Conservation (phyloP, 768 basidiomycete species). For the Rhizopogon roseolus region DNA sequence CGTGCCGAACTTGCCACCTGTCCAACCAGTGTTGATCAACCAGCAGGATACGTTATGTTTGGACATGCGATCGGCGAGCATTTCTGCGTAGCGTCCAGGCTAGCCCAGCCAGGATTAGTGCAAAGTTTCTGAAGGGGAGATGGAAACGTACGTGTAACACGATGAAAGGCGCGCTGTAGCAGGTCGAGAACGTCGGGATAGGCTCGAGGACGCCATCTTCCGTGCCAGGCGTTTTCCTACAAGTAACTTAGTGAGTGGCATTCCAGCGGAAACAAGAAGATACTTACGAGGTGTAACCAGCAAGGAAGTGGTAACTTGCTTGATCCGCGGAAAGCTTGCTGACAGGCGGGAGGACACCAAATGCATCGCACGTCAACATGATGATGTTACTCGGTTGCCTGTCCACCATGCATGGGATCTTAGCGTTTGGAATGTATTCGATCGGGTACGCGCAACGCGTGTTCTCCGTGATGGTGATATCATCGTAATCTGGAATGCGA, state of each 20-base stretch:
- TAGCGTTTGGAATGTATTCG: constrained; percentile 92
- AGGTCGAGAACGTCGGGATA: constrained; percentile 98
- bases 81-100: constrained; percentile 93
- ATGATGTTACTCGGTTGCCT: constrained; percentile 91
- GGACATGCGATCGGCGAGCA: constrained; percentile 94
- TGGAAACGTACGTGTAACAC: constrained; percentile 72
- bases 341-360: constrained; percentile 96
- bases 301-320: constrained; percentile 96
- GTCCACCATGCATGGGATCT: constrained; percentile 86
- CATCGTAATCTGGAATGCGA: constrained; percentile 91
- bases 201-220: constrained; percentile 98
- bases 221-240: constrained; percentile 94
- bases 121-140: not conserved
- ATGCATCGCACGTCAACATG: constrained; percentile 97
- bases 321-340: constrained; percentile 90
- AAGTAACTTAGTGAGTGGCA: constrained; percentile 13
- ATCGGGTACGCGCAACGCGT: constrained; percentile 99
- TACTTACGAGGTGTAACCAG: constrained; percentile 88
- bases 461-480: constrained; percentile 96
- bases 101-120: constrained; percentile 19
- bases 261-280: not conserved
- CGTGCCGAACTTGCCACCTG: constrained; percentile 86
- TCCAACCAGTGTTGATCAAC: constrained; percentile 99
- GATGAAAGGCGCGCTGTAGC: constrained; percentile 99
- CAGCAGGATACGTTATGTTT: constrained; percentile 89